Evolutionary conservation across 78 protist genomes (phyloP), one percentile per base, ranked within the genome.

Genomic region (Dictyostelium firmibasis): DNA sequence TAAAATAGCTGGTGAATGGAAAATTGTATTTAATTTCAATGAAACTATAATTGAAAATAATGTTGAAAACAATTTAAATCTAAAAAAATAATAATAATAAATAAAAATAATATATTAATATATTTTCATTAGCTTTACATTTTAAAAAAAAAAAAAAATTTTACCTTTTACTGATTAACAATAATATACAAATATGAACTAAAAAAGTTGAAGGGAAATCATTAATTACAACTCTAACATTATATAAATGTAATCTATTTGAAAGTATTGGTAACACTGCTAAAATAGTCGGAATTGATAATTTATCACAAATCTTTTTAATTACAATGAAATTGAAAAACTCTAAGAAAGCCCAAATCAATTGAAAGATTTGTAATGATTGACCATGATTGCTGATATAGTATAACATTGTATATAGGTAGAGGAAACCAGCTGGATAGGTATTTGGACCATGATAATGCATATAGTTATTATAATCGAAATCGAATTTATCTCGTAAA

Each of bases 381-480:
- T 78, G 11, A 20, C 84, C 96, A 13, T 16, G 14, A 57, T 36
- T n/a, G 3, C 86, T 35, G 20, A 94, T 50, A 23, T 33, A 57
- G 23, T 62, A 75, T 25, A 94, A 35, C 7, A 53, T 0, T 1
- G 47, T 16, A 70, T 94, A 94, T 33, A 94, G 44, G 16, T 78
- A 94, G 13, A 83, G 36, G 79, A 86, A 94, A 13, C 96, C 96
- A 25, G 70, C 89, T 44, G 96, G 95, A 62, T 94, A 94, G 1
- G 96, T 94, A 62, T 83, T 74, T 13, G 96, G 96, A 10, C 96
- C 96, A 82, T 94, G 96, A 53, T 94, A 89, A 64, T 94, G 96
- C 96, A 94, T 94, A 60, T 50, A 94, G 25, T 81, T 70, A 57
- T 53, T 72, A 53, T 92, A 92, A 31, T 92, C 85, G 47, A 83